Percentiles rank a stretch among this genome's conserved stretches.
Conservation (phyloP, 352 stramenopile genomes). For the Globisporangium orthogonon region DNA sequence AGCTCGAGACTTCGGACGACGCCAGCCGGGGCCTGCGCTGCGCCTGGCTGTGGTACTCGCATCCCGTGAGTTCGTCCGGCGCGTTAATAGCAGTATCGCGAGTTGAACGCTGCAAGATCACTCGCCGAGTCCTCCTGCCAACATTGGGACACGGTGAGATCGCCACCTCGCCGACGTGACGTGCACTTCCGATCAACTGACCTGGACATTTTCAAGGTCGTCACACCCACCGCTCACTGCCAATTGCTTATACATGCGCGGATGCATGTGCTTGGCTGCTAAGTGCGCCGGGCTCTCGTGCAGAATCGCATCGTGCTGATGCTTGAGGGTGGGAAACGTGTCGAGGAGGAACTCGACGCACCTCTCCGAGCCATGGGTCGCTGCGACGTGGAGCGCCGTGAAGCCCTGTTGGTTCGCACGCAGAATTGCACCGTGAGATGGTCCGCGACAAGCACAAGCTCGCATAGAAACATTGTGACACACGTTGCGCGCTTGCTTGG, state of each 20-base stretch:
- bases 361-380: constrained; percentile 29
- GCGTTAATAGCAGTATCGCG: constrained; percentile 26
- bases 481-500: constrained; percentile 33
- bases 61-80: too few relatives aligned
- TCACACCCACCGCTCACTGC: constrained; percentile 22
- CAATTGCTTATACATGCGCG: constrained; percentile 35
- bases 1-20: too few relatives aligned
- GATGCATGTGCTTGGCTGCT: constrained; percentile 43
- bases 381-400: constrained; percentile 51
- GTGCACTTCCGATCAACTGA: too few relatives aligned
- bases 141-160: too few relatives aligned
- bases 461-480: neutral
- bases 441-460: too few relatives aligned
- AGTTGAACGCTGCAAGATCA: constrained; percentile 22
- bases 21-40: too few relatives aligned
- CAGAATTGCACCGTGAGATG: neutral
- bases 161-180: too few relatives aligned
- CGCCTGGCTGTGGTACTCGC: too few relatives aligned
- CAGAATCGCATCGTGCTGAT: constrained; percentile 30
- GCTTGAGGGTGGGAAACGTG: constrained; percentile 30
- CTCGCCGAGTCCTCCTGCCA: constrained; percentile 28
- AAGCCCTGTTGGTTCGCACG: constrained; percentile 25
- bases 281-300: constrained; percentile 55
- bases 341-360: constrained; percentile 41
- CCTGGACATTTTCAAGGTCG: constrained; percentile 41